These are phyloP conservation scores for Boletus mariae DNA, from an alignment of 1,284 basidiomycete genomes.

Conservation along the genomic window DNA sequence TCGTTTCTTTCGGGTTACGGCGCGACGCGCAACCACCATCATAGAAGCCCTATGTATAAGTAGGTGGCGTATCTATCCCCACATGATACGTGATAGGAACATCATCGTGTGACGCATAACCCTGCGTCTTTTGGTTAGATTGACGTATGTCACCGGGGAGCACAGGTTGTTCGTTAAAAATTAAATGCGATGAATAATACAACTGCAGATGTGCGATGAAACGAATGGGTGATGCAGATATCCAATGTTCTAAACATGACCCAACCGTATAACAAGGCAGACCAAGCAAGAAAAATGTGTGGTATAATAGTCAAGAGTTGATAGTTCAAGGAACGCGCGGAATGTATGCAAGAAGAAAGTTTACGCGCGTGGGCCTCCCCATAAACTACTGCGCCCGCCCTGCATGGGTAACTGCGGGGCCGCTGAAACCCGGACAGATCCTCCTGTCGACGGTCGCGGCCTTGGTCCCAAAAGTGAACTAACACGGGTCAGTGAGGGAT, in stretches of 20 bases:
- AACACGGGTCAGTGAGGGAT: constrained; percentile 12
- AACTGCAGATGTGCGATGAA: constrained; percentile 10
- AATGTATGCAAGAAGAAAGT: constrained; percentile 20
- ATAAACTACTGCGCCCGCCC: constrained; percentile 21
- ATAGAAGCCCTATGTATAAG: constrained; percentile 16
- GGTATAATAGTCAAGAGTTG: constrained; percentile 22
- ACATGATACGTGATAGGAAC: background rate
- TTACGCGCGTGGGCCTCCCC: constrained; percentile 11
- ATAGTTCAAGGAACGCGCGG: constrained; percentile 5
- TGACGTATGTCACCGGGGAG: constrained; percentile 3
- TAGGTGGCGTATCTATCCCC: background rate
- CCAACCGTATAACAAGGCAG: background rate
- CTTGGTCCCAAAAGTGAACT: constrained; percentile 30
- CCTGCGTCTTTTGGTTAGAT: background rate
- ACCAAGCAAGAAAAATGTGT: background rate
- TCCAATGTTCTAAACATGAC: constrained; percentile 1
- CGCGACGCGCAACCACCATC: constrained; percentile 54
- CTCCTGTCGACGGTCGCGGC: constrained; percentile 23
- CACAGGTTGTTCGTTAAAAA: constrained; percentile 1
- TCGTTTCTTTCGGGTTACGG: constrained; percentile 82
- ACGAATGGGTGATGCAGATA: constrained; percentile 4
- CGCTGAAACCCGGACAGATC: constrained; percentile 20
- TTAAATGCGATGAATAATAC: constrained; percentile 17
- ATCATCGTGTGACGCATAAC: background rate
- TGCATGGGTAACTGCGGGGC: constrained; percentile 31